Base-by-base conservation (phyloP, 495 filamentous ascomycete genomes). In the Endocarpon pusillum region DNA sequence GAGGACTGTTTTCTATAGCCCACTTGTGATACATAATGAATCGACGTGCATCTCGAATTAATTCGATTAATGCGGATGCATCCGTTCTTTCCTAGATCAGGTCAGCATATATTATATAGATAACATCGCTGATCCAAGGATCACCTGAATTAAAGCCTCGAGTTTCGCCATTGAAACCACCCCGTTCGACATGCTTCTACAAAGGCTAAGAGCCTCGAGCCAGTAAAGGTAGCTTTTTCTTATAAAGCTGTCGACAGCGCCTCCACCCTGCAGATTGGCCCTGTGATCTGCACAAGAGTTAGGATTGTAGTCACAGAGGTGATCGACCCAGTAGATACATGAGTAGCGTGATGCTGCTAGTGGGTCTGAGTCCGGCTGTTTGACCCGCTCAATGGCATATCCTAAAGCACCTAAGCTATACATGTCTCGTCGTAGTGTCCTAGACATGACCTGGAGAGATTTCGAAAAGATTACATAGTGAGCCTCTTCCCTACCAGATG, bases 241-340 rank as follows among this genome's bases (percentile, higher is more conserved):
- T 1, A 58, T 15, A 32, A 58, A 59, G 0, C 5, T 26, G 14
- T 40, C 16, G 1, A 52, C 30, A 0, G 23, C 25, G 1, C 31
- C 34, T 14, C 32, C 31, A 35, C 48, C 38, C 18, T 45, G 15
- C 7, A 41, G 21, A 17, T 25, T 12, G 23, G 12, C 8, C 23
- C 12, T 8, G 23, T 8, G 23, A 25, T 25, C 23, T 25, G 23
- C 12, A 25, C 8, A 12, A 8, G 23, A 8, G 23, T 25, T 12
- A 25, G 12, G 23, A 25, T 25, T 19, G 26, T 15, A 5, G n/a
- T 45, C 32, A 16, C 22, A 29, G 3, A 48, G 32, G 41, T 60
- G 57, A 19, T 54, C 42, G 33, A 47, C 36, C 57, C 53, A 62
- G 35, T 50, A 51, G 24, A 53, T 17, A 34, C 55, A 60, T 3